Conservation (phyloP, 257 asterid species). For the Coffea canephora region DNA sequence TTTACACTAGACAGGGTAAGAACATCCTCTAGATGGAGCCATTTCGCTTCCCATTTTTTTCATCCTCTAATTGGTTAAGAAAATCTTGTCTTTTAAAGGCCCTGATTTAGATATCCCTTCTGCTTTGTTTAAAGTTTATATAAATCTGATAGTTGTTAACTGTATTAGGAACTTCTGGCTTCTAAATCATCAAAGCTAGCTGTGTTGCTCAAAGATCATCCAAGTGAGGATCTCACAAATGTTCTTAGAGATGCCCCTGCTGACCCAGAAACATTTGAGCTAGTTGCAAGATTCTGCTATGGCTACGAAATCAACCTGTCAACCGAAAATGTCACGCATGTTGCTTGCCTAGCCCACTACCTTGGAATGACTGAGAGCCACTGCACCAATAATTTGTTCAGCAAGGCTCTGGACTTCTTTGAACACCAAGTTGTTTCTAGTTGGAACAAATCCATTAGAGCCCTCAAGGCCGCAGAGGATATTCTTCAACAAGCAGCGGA, state of each 20-base stretch:
- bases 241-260: constrained; percentile 53
- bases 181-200: constrained; percentile 57
- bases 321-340: constrained; percentile 50
- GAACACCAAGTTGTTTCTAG: constrained; percentile 44
- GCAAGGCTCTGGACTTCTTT: constrained; percentile 41
- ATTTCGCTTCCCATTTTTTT: background rate
- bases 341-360: constrained; percentile 58
- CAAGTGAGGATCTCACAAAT: constrained; percentile 41
- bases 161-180: constrained; percentile 54
- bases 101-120: background rate
- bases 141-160: background rate
- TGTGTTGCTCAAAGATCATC: constrained; percentile 37
- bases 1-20: constrained; percentile 52
- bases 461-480: constrained; percentile 51
- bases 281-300: constrained; percentile 74
- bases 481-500: constrained; percentile 46
- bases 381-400: constrained; percentile 49
- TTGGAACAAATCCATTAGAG: constrained; percentile 66
- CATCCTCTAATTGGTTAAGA: background rate
- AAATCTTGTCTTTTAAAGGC: background rate
- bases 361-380: constrained; percentile 75
- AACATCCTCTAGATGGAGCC: background rate
- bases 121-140: background rate
- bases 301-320: constrained; percentile 54
- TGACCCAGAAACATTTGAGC: constrained; percentile 63